Conservation (phyloP, 805 yeast genomes). For the Hanseniaspora occidentalis region DNA sequence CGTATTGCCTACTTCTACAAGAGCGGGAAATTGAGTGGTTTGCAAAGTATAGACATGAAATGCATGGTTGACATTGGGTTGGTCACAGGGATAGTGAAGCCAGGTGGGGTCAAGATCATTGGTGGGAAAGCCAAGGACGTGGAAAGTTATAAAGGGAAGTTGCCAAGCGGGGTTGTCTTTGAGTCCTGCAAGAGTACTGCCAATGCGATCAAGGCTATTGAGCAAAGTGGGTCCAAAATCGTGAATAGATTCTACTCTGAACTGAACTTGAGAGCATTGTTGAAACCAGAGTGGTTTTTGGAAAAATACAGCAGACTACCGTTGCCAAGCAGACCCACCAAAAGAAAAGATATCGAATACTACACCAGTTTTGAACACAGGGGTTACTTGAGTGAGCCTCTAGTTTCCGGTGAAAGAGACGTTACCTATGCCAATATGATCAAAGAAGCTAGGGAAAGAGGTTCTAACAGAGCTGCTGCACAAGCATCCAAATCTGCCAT, state of each 20-base stretch:
- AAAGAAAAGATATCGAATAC: slow-evolving; percentile 64
- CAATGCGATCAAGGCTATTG: slow-evolving; percentile 63
- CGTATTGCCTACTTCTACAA: slow-evolving; percentile 62
- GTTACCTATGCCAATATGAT: not conserved
- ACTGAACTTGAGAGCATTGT: slow-evolving; percentile 61
- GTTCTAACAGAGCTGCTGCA: not conserved
- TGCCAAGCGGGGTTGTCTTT: slow-evolving; percentile 32
- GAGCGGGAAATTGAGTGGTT: slow-evolving; percentile 41
- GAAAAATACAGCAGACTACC: slow-evolving; percentile 63
- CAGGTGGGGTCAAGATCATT: slow-evolving; percentile 70
- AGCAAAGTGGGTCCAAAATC: slow-evolving; percentile 58
- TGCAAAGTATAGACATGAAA: slow-evolving; percentile 43
- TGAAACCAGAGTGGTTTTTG: slow-evolving; percentile 59
- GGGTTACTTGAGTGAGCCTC: slow-evolving; percentile 55
- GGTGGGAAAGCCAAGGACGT: slow-evolving; percentile 44
- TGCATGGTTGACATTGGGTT: slow-evolving; percentile 66
- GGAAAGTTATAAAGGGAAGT: slow-evolving; percentile 12
- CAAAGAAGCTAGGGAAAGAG: not conserved
- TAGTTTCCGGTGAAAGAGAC: not conserved
- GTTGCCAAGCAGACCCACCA: slow-evolving; percentile 72
- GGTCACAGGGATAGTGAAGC: slow-evolving; percentile 38
- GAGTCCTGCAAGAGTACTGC: slow-evolving; percentile 76
- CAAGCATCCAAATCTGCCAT: too few species aligned
- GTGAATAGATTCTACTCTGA: slow-evolving; percentile 59
- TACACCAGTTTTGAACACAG: slow-evolving; percentile 60